These are phyloP conservation scores for Lepiota venenata DNA, from an alignment of 768 basidiomycete species.

Conservation along the genomic window DNA sequence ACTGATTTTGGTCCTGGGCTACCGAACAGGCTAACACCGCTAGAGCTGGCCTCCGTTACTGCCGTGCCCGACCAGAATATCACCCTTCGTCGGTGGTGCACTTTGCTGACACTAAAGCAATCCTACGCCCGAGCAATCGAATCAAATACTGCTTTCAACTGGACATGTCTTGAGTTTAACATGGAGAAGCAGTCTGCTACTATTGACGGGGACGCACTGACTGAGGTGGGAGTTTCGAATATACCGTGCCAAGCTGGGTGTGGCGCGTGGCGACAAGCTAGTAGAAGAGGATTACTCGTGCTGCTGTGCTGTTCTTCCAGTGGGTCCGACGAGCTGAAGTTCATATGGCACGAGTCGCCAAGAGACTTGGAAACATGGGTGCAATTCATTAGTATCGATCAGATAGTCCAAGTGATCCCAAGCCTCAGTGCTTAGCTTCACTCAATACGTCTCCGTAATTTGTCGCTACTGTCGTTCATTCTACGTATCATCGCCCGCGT, in stretches of 20 bases:
- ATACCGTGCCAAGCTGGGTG: conserved; percentile 70
- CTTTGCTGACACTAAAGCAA: conserved; percentile 75
- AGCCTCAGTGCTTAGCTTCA: conserved; percentile 59
- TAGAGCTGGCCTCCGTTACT: conserved; percentile 46
- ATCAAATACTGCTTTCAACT: conserved; percentile 78
- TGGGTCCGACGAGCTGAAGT: conserved; percentile 58
- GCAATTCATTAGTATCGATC: conserved; percentile 80
- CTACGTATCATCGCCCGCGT: not conserved
- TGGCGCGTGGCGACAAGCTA: conserved; percentile 52
- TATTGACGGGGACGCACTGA: conserved; percentile 65
- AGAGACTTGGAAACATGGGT: conserved; percentile 77
- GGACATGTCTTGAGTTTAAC: conserved; percentile 78
- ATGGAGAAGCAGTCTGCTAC: conserved; percentile 55
- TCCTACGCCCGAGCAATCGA: conserved; percentile 85
- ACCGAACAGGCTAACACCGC: conserved; percentile 18
- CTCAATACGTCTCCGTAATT: not conserved
- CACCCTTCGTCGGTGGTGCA: conserved; percentile 69
- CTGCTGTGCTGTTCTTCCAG: conserved; percentile 75
- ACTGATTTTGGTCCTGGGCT: not conserved
- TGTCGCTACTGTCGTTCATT: not conserved
- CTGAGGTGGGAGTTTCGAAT: conserved; percentile 88
- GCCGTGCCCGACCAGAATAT: conserved; percentile 55
- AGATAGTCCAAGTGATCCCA: conserved; percentile 75
- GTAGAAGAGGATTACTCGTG: conserved; percentile 73
- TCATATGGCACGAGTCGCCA: conserved; percentile 66